Evolutionary conservation across 225 moss, liverwort and hornwort species (phyloP).

Genomic region (Antitrichia curtipendula): DNA sequence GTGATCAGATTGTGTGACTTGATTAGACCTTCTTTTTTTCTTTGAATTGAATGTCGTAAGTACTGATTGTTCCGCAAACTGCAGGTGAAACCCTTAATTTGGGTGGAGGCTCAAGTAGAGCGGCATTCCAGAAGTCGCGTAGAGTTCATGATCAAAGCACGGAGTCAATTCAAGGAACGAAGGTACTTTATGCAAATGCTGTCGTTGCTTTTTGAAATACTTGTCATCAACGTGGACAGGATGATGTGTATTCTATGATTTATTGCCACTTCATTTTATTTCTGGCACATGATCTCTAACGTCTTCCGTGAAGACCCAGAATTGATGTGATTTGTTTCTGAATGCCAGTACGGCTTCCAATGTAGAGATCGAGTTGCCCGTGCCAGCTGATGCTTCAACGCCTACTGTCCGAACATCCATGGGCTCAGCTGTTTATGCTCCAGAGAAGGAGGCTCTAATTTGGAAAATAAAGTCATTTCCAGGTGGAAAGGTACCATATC

Average conservation of each 20-base stretch:
- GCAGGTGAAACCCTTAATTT: slow-evolving; percentile 82
- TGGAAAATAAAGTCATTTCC: slow-evolving; percentile 98
- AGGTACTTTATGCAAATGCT: slow-evolving; percentile 21
- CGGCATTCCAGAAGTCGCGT: slow-evolving; percentile 95
- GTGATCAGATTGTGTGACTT: not conserved
- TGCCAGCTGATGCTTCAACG: slow-evolving; percentile 88
- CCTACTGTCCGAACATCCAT: slow-evolving; percentile 88
- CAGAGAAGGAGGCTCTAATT: slow-evolving; percentile 78
- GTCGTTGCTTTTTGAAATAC: not conserved
- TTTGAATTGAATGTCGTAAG: not conserved
- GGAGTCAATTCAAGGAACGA: slow-evolving; percentile 94
- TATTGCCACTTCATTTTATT: not conserved
- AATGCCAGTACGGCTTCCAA: slow-evolving; percentile 79
- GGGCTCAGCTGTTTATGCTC: slow-evolving; percentile 89
- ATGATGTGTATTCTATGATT: not conserved
- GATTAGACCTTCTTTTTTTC: not conserved
- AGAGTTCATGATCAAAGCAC: slow-evolving; percentile 94
- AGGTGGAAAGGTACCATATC: slow-evolving; percentile 68
- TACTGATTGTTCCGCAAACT: not conserved
- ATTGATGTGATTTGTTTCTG: not conserved
- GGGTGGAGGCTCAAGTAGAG: slow-evolving; percentile 98
- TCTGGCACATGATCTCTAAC: not conserved
- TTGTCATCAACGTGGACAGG: not conserved
- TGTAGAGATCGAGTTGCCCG: slow-evolving; percentile 91
- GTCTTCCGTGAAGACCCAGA: not conserved